Evolutionary conservation across 2,329 filamentous ascomycete genomes (phyloP).

Genomic region (Dothideomycetidae sp.): DNA sequence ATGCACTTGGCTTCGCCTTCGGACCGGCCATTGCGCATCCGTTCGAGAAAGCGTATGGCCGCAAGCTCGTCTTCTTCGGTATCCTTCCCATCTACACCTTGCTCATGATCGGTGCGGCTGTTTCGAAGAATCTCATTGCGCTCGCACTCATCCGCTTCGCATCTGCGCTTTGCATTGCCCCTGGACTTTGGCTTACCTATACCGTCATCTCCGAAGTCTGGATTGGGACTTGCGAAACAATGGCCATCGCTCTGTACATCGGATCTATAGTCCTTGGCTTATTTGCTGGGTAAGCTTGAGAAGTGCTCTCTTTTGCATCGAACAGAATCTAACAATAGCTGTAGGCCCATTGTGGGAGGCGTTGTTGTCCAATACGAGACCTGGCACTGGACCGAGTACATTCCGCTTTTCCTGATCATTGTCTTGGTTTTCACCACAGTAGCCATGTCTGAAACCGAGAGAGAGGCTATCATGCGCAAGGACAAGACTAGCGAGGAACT

Average conservation of each 20-base stretch:
- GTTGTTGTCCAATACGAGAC: conserved; percentile 24
- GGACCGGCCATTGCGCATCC: conserved; percentile 54
- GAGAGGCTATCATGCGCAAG: conserved; percentile 24
- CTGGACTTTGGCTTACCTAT: conserved; percentile 24
- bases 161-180: conserved; percentile 21
- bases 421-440: conserved; percentile 23
- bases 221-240: conserved; percentile 17
- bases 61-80: conserved; percentile 54
- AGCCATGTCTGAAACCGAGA: conserved; percentile 39
- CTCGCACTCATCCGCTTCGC: conserved; percentile 51
- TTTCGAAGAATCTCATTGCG: conserved; percentile 50
- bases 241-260: conserved; percentile 19
- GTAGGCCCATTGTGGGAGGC: conserved; percentile 25
- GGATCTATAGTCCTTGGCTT: conserved; percentile 16
- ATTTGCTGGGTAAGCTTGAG: conserved; percentile 3
- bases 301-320: neutral
- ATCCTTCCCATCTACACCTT: conserved; percentile 50
- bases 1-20: conserved; percentile 48
- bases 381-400: conserved; percentile 29
- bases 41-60: conserved; percentile 46
- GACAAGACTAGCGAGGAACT: conserved; percentile 18
- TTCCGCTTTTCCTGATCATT: conserved; percentile 24
- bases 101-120: conserved; percentile 29
- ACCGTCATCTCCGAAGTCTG: conserved; percentile 26
- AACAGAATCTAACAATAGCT: conserved; percentile 11